Evolutionary conservation across 345 rosid species (phyloP).

Genomic region (Citrus glauca): DNA sequence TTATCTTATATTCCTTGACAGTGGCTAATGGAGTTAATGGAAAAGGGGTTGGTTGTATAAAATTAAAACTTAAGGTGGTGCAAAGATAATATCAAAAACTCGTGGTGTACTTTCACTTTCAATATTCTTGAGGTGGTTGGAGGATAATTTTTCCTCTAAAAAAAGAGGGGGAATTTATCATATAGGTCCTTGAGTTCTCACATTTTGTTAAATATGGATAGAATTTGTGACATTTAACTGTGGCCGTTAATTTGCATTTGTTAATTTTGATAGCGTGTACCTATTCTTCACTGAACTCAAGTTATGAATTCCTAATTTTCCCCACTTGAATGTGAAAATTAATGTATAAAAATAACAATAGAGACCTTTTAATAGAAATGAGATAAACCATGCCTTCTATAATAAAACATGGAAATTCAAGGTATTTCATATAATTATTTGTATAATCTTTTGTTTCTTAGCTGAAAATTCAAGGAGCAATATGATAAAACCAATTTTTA

Average conservation of each 20-base stretch:
- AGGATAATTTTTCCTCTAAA: background rate
- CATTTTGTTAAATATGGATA: background rate
- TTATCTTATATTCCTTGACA: too few species aligned
- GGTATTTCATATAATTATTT: background rate
- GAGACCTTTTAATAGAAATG: background rate
- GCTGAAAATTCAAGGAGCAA: background rate
- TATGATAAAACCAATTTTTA: background rate
- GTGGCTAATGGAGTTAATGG: too few species aligned
- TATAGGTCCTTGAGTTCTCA: background rate
- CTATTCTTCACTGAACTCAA: background rate
- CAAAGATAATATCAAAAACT: too few species aligned
- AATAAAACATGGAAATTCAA: background rate
- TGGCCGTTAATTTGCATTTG: background rate
- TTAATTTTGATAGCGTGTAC: background rate
- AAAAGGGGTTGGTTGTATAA: too few species aligned
- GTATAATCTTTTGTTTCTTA: too few species aligned
- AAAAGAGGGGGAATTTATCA: background rate
- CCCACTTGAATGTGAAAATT: background rate
- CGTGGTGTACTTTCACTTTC: too few species aligned
- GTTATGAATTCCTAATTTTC: background rate
- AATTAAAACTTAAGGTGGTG: too few species aligned
- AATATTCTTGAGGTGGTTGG: background rate
- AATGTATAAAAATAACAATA: background rate
- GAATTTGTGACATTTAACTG: background rate
- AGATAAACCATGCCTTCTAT: background rate